Evolutionary conservation across 2,329 filamentous ascomycete species (phyloP).

Genomic region (Sporothrix humicola): DNA sequence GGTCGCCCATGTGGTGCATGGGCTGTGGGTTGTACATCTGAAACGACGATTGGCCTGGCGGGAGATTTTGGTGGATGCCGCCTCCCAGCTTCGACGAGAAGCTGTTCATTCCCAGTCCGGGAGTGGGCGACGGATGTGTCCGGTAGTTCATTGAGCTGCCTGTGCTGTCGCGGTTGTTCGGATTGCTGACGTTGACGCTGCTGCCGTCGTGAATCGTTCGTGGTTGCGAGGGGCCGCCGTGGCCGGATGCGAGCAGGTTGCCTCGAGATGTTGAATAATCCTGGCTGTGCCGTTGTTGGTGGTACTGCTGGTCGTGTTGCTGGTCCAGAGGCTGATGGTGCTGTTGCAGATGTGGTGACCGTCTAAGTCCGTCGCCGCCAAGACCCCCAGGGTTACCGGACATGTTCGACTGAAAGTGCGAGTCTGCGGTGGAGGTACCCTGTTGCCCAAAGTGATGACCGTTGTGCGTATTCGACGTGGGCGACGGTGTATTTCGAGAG

Average conservation of each 20-base stretch:
- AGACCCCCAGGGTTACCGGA: conserved; percentile 13
- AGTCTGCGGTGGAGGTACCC: not conserved
- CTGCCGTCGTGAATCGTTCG: conserved; percentile 15
- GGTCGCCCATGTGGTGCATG: conserved; percentile 25
- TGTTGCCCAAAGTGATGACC: conserved; percentile 26
- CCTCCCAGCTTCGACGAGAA: conserved; percentile 27
- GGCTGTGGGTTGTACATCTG: conserved; percentile 30
- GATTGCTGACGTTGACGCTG: conserved; percentile 1
- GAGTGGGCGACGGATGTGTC: conserved; percentile 16
- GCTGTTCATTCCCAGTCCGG: conserved; percentile 27
- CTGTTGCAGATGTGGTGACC: conserved; percentile 20
- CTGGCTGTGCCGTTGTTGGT: conserved; percentile 25
- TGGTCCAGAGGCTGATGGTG: not conserved
- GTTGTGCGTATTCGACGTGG: conserved; percentile 19
- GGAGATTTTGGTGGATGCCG: conserved; percentile 7
- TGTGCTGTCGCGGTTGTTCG: conserved; percentile 5
- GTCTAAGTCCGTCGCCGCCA: conserved; percentile 19
- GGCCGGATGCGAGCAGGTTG: conserved; percentile 7
- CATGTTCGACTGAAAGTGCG: conserved; percentile 28
- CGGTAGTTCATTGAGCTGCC: conserved; percentile 29
- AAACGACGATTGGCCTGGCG: conserved; percentile 26
- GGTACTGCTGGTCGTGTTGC: conserved; percentile 22
- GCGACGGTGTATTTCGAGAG: conserved; percentile 33
- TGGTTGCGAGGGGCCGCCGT: not conserved
- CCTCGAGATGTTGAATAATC: not conserved